Base-by-base conservation (phyloP, 768 basidiomycete genomes). In the Agrocybe chaxingu region DNA sequence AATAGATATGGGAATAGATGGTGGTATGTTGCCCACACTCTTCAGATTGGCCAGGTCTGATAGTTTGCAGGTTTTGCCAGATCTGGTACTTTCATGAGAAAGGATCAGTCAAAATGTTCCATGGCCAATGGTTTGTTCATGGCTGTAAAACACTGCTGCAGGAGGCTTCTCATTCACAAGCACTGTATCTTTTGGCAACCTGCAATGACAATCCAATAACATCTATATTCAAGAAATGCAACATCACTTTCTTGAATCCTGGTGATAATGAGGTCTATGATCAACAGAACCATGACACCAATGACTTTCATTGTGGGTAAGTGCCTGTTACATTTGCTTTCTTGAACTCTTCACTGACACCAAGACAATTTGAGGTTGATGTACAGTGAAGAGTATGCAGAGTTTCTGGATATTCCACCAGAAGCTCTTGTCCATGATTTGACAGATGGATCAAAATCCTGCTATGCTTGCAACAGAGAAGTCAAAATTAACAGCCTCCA, bases 71-170 rank as follows among this genome's bases (percentile, higher is more conserved):
- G 88, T 90, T 90, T 58, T 79, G 80, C 43, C 75, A 71, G n/a
- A 84, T 89, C 37, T 73, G 71, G 3, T 86, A 83, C 55, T 78
- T 90, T 50, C 85, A 77, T 52, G 77, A 84, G 46, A 63, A 60
- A 29, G 58, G 39, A 19, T 65, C 56, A 8, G 56, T 56, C 47
- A 83, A 81, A 59, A 75, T 71, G 67, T 82, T 86, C 48, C 88
- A 90, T 63, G 85, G 77, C 1, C 84, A 85, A 49, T 90, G 88
- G 88, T 74, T 81, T 50, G 67, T 71, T 7, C 88, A 87, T 67
- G 82, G 82, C 8, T 79, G 76, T 9, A 81, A 84, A 56, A 88
- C 85, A 0, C 56, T 85, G 8, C 68, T 89, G 1, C 82, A 87
- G 55, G 82, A 90, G 56, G 74, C 77, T 0, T 75, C 85, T 0